Evolutionary conservation across 2,329 filamentous ascomycete species (phyloP).

Genomic region (Neopestalotiopsis rosae): DNA sequence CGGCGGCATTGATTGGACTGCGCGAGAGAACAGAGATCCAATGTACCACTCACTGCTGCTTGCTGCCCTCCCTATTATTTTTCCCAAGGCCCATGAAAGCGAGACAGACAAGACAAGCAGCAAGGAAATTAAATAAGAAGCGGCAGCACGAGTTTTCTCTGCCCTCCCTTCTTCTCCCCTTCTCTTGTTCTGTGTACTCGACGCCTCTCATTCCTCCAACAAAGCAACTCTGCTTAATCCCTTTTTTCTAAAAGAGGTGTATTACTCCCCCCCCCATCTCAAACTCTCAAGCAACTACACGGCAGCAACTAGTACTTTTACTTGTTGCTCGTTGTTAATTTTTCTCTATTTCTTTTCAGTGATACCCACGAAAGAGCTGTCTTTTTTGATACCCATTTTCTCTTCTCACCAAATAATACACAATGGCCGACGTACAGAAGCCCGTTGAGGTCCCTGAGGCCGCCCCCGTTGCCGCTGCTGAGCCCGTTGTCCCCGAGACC

Average conservation of each 20-base stretch:
- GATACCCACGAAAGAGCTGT: slow-evolving; percentile 49
- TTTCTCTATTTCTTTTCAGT: slow-evolving; percentile 49
- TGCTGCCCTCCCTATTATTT: slow-evolving; percentile 32
- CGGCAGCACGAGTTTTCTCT: slow-evolving; percentile 29
- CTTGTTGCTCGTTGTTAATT: slow-evolving; percentile 33
- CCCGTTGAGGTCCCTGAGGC: slow-evolving; percentile 66
- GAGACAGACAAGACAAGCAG: slow-evolving; percentile 30
- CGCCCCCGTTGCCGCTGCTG: slow-evolving; percentile 42
- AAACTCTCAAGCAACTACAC: slow-evolving; percentile 6
- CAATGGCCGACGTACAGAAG: slow-evolving; percentile 79
- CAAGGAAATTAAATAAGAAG: slow-evolving; percentile 42
- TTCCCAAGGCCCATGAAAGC: slow-evolving; percentile 17
- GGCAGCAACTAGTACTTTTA: slow-evolving; percentile 24
- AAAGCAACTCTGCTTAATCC: slow-evolving; percentile 28
- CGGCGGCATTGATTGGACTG: slow-evolving; percentile 16
- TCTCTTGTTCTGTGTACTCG: slow-evolving; percentile 33
- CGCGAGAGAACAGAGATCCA: neutral
- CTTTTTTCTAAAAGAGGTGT: slow-evolving; percentile 15
- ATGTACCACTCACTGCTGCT: slow-evolving; percentile 17
- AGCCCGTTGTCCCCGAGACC: slow-evolving; percentile 37
- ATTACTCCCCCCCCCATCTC: slow-evolving; percentile 11
- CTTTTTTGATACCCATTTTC: slow-evolving; percentile 43
- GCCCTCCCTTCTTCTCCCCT: slow-evolving; percentile 26
- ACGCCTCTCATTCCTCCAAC: slow-evolving; percentile 20
- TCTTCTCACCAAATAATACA: slow-evolving; percentile 44